These are phyloP conservation scores for Capronia coronata DNA, from an alignment of 2,329 filamentous ascomycete genomes.

Conservation along the genomic window DNA sequence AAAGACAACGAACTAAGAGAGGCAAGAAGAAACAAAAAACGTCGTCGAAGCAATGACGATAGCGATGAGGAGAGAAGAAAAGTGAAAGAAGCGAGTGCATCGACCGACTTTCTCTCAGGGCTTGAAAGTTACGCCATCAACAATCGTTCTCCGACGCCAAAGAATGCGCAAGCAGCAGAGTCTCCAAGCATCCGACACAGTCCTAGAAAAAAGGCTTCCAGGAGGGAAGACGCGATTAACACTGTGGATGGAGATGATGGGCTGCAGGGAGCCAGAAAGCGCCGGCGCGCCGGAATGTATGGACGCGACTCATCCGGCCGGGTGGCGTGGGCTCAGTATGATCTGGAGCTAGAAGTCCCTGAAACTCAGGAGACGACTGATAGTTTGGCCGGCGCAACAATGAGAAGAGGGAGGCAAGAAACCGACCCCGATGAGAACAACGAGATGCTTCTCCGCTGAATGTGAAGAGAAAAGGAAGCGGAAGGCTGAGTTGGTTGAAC, in stretches of 20 bases:
- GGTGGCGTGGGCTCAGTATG: background rate
- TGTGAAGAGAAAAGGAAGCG: no score
- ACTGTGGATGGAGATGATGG: background rate
- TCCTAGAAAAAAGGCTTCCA: background rate
- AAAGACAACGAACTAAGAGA: background rate
- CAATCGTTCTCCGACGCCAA: background rate
- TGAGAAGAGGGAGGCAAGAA: background rate
- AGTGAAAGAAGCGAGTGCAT: conserved; percentile 1
- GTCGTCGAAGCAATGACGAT: background rate
- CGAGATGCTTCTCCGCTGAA: background rate
- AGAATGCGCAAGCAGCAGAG: background rate
- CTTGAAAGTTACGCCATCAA: conserved; percentile 6
- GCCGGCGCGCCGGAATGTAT: background rate
- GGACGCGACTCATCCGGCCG: background rate
- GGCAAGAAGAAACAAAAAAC: background rate
- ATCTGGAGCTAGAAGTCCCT: background rate
- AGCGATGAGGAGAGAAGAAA: background rate
- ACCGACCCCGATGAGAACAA: background rate
- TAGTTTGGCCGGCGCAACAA: no score
- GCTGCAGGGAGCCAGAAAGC: background rate
- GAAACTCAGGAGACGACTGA: background rate
- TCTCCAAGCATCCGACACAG: background rate
- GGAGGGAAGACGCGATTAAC: background rate
- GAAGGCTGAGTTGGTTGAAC: no score
- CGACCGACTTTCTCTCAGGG: conserved; percentile 16